phyloP scores from a whole-genome alignment of 2,329 filamentous ascomycete genomes.

The Trichoderma sp. region DNA sequence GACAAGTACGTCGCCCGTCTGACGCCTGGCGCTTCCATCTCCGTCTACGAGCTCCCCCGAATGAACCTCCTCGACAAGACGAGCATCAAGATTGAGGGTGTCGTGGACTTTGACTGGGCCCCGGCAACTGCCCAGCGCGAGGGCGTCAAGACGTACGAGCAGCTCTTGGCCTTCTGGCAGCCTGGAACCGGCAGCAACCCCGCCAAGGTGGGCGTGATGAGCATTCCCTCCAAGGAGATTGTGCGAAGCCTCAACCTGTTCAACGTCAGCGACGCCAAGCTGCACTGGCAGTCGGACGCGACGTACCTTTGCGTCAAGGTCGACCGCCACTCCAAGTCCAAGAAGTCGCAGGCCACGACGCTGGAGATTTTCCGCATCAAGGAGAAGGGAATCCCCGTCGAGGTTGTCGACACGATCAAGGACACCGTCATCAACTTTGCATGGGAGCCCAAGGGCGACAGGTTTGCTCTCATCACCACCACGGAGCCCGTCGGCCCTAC shows the following conservation, averaged over 20 bases:
- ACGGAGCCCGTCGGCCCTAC: slow-evolving; percentile 77
- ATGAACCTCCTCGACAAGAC: slow-evolving; percentile 92
- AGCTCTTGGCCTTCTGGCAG: slow-evolving; percentile 98
- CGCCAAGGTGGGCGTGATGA: slow-evolving; percentile 95
- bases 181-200: slow-evolving; percentile 98
- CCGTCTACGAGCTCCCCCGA: slow-evolving; percentile 83
- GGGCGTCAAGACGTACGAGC: slow-evolving; percentile 87
- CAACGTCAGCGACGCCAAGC: slow-evolving; percentile 95
- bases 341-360: slow-evolving; percentile 96
- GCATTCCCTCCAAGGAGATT: slow-evolving; percentile 89
- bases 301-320: slow-evolving; percentile 98
- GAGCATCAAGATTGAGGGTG: slow-evolving; percentile 92
- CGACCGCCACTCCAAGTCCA: slow-evolving; percentile 97
- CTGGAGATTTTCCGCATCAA: slow-evolving; percentile 96
- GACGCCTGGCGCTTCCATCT: slow-evolving; percentile 84
- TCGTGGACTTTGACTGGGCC: slow-evolving; percentile 98
- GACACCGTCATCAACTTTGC: slow-evolving; percentile 99
- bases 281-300: slow-evolving; percentile 97
- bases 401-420: slow-evolving; percentile 96
- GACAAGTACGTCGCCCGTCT: slow-evolving; percentile 96
- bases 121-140: slow-evolving; percentile 81
- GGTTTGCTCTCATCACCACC: slow-evolving; percentile 95
- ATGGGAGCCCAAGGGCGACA: slow-evolving; percentile 97
- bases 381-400: slow-evolving; percentile 97
- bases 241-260: slow-evolving; percentile 95